Conservation (phyloP, 2,329 filamentous ascomycete genomes). For the Macrophomina tecta region DNA sequence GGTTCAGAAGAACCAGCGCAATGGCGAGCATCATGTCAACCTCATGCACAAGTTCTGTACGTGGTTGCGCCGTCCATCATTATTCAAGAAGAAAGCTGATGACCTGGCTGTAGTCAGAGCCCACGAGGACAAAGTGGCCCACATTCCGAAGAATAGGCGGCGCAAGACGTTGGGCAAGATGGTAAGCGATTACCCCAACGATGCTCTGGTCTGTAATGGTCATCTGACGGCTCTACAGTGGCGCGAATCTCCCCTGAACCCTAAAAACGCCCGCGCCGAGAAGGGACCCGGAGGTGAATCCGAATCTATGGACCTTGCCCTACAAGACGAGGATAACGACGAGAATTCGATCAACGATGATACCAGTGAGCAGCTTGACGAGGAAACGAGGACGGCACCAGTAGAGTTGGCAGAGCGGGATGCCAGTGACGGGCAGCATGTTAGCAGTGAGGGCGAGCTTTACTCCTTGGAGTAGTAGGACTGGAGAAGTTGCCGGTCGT, state of each 20-base stretch:
- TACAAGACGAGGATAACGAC: neutral
- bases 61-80: neutral
- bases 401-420: neutral
- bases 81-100: neutral
- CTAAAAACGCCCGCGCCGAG: constrained; percentile 13
- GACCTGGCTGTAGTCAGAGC: neutral
- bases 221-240: constrained; percentile 1
- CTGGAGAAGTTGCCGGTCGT: too few species aligned
- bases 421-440: neutral
- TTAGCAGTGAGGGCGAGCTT: neutral
- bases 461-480: neutral
- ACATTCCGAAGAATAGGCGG: constrained; percentile 11
- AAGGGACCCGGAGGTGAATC: neutral
- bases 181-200: neutral
- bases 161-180: constrained; percentile 16
- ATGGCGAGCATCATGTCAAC: neutral
- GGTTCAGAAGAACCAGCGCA: neutral
- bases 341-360: neutral
- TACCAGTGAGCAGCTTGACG: neutral
- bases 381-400: neutral
- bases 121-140: constrained; percentile 2
- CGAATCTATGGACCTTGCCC: neutral
- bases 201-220: neutral
- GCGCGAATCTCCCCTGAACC: constrained; percentile 13
- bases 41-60: constrained; percentile 15